Base-by-base conservation (phyloP, 345 rosid genomes). In the Gossypium rotundifolium region DNA sequence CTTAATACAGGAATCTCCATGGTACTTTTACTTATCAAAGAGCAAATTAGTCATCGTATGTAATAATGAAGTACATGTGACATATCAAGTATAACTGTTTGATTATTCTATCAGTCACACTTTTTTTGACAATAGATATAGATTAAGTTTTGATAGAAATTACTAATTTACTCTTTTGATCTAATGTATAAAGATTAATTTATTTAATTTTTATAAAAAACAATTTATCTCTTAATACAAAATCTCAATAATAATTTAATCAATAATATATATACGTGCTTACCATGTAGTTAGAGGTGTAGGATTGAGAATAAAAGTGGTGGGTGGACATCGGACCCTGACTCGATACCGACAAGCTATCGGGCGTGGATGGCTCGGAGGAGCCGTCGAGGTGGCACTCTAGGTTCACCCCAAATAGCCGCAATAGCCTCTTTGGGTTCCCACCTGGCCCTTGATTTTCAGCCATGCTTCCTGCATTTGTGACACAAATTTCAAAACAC, bases 341-440 rank as follows among this genome's bases (percentile, higher is more conserved):
- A 70, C 82, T 84, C n/a, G 81, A 78, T 76, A 76, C 18, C 20
- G 84, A 80, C 68, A 89, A 85, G 57, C 81, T 85, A 23, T 89
- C 91, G 17, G 93, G 89, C 64, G 91, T 86, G 22, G 93, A 83
- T 74, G 88, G 87, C 71, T 85, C 89, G 5, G 88, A 75, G 4
- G 87, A 78, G 51, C 81, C 87, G 17, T 87, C 88, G 12, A 81
- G 85, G 76, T 89, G 90, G 79, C 93, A 94, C 83, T 94, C 94
- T 86, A 94, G 66, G 82, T 94, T 89, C 77, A 94, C 98, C 49
- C 98, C 98, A 63, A 94, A 94, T 11, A 94, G 81, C 86, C 98
- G 91, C 58, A 94, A 59, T 58, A 90, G 73, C 64, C 84, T 85
- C 85, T 75, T 94, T 4, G 94, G 85, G 82, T 85, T 91, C 76